Conservation (phyloP, 2,329 filamentous ascomycete genomes). For the Botrytis fragariae region DNA sequence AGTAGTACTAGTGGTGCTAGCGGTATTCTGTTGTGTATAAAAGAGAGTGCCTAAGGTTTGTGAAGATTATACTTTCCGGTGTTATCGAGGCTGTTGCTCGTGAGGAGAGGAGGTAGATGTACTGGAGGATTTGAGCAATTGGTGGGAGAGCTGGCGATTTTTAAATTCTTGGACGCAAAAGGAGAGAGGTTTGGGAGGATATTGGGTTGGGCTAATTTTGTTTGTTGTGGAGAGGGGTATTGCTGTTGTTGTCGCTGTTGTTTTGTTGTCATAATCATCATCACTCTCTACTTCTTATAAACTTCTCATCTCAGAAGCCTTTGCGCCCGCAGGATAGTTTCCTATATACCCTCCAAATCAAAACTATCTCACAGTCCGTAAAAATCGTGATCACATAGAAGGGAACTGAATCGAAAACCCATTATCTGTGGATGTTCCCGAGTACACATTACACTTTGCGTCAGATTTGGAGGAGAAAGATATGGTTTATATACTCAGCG, state of each 20-base stretch:
- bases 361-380: background rate
- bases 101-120: background rate
- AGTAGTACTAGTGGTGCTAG: too few species aligned
- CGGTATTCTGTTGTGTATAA: too few species aligned
- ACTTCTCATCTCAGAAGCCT: accelerated
- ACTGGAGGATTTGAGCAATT: background rate
- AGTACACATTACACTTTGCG: background rate
- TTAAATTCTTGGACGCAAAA: too few species aligned
- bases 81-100: background rate
- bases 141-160: background rate
- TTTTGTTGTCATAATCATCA: background rate
- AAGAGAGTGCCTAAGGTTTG: too few species aligned
- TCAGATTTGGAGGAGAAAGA: background rate
- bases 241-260: background rate
- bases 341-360: background rate
- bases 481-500: too few species aligned
- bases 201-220: background rate
- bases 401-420: background rate
- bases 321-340: background rate
- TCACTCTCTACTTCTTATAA: background rate
- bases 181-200: background rate
- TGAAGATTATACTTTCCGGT: accelerated
- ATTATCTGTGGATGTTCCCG: background rate
- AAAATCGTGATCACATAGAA: background rate
- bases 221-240: too few species aligned